Percentiles rank a stretch among this genome's conserved stretches.
phyloP scores from a whole-genome alignment of 192 early-diverging fungal genomes.

The Rhizophagus sp. region DNA sequence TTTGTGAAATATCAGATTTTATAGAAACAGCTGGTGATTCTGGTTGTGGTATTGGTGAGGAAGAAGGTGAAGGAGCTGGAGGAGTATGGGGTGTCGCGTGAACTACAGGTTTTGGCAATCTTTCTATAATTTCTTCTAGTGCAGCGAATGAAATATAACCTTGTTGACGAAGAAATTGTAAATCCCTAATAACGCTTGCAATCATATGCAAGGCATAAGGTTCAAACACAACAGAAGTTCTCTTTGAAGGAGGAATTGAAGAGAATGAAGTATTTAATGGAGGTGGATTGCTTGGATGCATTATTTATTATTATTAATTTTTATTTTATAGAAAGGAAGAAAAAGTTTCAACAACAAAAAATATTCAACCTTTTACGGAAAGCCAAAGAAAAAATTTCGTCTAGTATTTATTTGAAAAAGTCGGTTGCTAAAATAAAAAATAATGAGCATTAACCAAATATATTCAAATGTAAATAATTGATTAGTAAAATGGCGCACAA shows the following conservation, averaged over 20 bases:
- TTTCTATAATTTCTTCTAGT: constrained; percentile 9
- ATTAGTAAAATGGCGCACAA: no score
- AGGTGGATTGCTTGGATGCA: not conserved
- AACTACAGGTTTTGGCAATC: not conserved
- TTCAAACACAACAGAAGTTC: not conserved
- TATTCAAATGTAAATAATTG: no score
- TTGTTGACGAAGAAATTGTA: not conserved
- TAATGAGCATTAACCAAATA: no score
- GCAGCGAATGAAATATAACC: not conserved
- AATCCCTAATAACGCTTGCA: not conserved
- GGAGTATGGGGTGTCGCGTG: not conserved
- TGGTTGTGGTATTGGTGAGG: not conserved
- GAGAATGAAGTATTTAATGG: not conserved
- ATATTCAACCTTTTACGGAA: no score
- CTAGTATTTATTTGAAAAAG: no score
- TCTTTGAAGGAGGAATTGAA: not conserved
- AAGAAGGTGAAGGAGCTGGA: not conserved
- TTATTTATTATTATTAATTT: not conserved
- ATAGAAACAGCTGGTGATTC: not conserved
- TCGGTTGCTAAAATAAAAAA: no score
- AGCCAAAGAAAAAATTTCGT: no score
- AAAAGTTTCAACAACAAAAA: no score
- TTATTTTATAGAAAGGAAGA: no score
- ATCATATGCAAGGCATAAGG: not conserved
- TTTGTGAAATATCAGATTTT: not conserved